Evolutionary conservation across 225 moss, liverwort and hornwort species (phyloP).

Genomic region (Rhytidiadelphus loreus): DNA sequence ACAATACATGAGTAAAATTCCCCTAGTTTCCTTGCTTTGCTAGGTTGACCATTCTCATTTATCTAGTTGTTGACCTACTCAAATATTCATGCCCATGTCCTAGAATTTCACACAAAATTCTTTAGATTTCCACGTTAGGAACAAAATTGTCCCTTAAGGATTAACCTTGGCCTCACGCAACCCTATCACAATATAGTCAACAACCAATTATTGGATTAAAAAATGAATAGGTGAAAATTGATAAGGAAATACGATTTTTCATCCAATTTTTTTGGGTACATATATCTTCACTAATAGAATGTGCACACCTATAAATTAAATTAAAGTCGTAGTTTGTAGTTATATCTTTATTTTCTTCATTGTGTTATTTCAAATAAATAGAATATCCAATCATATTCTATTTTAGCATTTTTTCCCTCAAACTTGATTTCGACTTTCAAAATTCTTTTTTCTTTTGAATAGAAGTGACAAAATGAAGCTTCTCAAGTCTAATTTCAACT

Average conservation of each 20-base stretch:
- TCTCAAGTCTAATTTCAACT: not conserved
- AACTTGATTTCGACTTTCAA: not conserved
- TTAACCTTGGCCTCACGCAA: accelerated
- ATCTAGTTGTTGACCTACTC: not conserved
- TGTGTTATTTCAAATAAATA: not conserved
- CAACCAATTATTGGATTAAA: not conserved
- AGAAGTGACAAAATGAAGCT: not conserved
- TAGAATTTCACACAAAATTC: not conserved
- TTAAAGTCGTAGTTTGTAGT: accelerated
- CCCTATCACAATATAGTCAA: not conserved
- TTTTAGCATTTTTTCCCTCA: not conserved
- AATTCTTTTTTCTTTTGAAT: not conserved
- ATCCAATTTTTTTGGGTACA: not conserved
- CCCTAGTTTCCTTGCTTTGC: not conserved
- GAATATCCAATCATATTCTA: not conserved
- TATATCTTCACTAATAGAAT: not conserved
- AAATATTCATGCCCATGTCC: not conserved
- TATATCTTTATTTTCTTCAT: not conserved
- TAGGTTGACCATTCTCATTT: too few species aligned
- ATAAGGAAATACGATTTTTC: not conserved
- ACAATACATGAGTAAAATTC: not conserved
- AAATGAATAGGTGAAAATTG: too few species aligned
- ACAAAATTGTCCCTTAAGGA: accelerated
- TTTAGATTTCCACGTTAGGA: not conserved
- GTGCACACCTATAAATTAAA: not conserved